Percentiles rank a stretch among this genome's conserved stretches.
phyloP scores from a whole-genome alignment of 2,329 filamentous ascomycete species.

The Ophiostoma triangulosporum region DNA sequence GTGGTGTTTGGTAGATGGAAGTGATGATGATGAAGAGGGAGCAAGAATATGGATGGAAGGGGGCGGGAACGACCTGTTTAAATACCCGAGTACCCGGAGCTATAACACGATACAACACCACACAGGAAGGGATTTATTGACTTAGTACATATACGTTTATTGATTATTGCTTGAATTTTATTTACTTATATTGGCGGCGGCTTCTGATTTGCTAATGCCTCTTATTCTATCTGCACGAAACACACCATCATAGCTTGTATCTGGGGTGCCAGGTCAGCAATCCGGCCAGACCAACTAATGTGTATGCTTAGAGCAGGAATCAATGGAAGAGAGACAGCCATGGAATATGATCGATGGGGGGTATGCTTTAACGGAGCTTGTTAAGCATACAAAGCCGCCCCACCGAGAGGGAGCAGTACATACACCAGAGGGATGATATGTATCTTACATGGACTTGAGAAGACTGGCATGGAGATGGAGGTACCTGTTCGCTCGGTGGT shows the following conservation, averaged over 20 bases:
- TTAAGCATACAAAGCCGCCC: too few species aligned
- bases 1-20: background rate
- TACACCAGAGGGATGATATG: too few species aligned
- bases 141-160: background rate
- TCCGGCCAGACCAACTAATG: background rate
- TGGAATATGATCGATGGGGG: too few species aligned
- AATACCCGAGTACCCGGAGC: slow-evolving; percentile 5
- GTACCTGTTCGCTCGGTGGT: too few species aligned
- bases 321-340: background rate
- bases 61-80: slow-evolving; percentile 7
- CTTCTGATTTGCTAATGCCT: too few species aligned
- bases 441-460: too few species aligned
- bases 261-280: background rate
- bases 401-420: too few species aligned
- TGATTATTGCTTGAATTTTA: background rate
- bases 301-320: background rate
- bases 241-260: background rate
- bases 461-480: too few species aligned
- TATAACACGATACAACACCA: background rate
- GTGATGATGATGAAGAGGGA: background rate
- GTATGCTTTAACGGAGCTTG: too few species aligned
- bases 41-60: background rate
- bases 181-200: background rate
- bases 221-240: background rate
- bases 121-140: too few species aligned